Conservation (phyloP, 768 basidiomycete genomes). For the Lentinula boryana region DNA sequence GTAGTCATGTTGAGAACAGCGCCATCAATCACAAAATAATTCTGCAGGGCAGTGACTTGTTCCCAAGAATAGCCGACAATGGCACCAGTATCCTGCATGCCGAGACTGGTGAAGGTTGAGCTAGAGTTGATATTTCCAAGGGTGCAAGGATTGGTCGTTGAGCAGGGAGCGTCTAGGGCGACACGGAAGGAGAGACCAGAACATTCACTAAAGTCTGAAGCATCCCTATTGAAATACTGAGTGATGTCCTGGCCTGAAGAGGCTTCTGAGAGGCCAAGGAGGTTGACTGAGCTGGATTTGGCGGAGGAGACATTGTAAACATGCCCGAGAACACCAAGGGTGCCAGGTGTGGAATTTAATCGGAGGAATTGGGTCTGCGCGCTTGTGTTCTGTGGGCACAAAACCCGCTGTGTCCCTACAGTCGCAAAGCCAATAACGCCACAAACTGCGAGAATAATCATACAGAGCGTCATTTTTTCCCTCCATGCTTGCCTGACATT, state of each 20-base stretch:
- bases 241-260: slow-evolving; percentile 85
- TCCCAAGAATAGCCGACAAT: slow-evolving; percentile 89
- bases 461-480: slow-evolving; percentile 92
- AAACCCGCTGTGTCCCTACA: slow-evolving; percentile 87
- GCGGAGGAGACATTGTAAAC: slow-evolving; percentile 68
- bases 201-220: slow-evolving; percentile 63
- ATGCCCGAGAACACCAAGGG: slow-evolving; percentile 71
- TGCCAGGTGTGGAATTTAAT: slow-evolving; percentile 52
- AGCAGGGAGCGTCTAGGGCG: slow-evolving; percentile 75
- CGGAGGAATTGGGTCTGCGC: slow-evolving; percentile 39
- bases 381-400: slow-evolving; percentile 65
- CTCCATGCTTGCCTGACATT: slow-evolving; percentile 88
- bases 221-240: slow-evolving; percentile 69
- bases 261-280: slow-evolving; percentile 47
- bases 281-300: slow-evolving; percentile 46
- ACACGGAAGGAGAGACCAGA: slow-evolving; percentile 52
- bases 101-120: slow-evolving; percentile 53
- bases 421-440: slow-evolving; percentile 84
- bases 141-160: slow-evolving; percentile 52
- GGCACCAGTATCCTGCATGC: slow-evolving; percentile 58
- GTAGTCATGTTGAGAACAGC: slow-evolving; percentile 89
- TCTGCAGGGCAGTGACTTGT: slow-evolving; percentile 64
- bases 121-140: slow-evolving; percentile 53
- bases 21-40: slow-evolving; percentile 89
- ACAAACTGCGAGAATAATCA: slow-evolving; percentile 77